These are phyloP conservation scores for Neckera pumila DNA, from an alignment of 225 moss, liverwort and hornwort genomes.

Conservation along the genomic window DNA sequence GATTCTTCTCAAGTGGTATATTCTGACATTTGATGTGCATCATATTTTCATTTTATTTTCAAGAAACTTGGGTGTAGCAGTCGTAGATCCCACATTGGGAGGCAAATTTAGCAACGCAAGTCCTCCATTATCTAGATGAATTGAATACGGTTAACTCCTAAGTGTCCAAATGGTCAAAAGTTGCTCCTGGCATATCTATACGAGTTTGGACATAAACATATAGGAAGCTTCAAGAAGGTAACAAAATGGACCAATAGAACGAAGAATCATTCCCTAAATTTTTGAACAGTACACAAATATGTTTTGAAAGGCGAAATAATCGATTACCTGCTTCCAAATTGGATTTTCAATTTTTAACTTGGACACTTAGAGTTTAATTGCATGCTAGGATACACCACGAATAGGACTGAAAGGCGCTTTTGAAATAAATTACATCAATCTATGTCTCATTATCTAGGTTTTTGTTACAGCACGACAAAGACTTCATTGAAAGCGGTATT, in stretches of 20 bases:
- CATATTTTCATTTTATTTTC: not conserved
- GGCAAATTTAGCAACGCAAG: not conserved
- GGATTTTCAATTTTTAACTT: not conserved
- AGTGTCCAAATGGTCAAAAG: not conserved
- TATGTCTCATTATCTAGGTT: not conserved
- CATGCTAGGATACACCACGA: not conserved
- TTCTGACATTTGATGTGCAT: not conserved
- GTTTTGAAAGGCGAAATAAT: not conserved
- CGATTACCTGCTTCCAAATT: not conserved
- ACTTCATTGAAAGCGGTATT: slow-evolving; percentile 56
- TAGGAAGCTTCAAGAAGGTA: not conserved
- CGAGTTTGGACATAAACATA: not conserved
- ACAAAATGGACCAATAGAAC: not conserved
- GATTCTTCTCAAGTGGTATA: slow-evolving; percentile 46
- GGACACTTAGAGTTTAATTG: not conserved
- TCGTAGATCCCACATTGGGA: not conserved
- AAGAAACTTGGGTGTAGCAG: not conserved
- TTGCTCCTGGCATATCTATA: not conserved
- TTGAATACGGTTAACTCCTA: not conserved
- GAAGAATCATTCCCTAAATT: not conserved
- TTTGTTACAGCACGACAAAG: slow-evolving; percentile 38
- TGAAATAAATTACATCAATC: not conserved
- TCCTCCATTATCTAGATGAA: not conserved
- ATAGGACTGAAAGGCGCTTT: not conserved
- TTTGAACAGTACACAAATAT: not conserved